phyloP scores from a whole-genome alignment of 805 yeast genomes.

The Ogataea trehalophila region DNA sequence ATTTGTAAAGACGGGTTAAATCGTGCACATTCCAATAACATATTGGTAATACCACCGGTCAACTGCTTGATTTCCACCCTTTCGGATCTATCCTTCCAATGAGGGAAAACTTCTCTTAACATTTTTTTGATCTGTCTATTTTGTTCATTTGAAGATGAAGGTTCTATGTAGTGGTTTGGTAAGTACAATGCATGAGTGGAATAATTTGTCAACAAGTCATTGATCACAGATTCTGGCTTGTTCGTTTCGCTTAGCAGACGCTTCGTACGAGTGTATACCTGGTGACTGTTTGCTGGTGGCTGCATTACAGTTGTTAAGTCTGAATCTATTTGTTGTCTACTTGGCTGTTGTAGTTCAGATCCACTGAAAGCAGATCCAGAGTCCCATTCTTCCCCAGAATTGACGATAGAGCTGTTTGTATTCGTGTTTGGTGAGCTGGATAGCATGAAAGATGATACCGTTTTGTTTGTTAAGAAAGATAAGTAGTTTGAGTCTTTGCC shows the following conservation, averaged over 20 bases:
- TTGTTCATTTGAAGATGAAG: conserved; percentile 25
- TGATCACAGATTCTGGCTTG: conserved; percentile 3
- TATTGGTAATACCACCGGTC: conserved; percentile 63
- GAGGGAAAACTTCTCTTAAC: conserved; percentile 40
- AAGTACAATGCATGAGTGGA: conserved; percentile 46
- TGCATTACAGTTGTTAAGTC: conserved; percentile 7
- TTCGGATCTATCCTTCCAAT: conserved; percentile 21
- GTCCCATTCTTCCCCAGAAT: too few species aligned
- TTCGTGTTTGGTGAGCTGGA: conserved; percentile 7
- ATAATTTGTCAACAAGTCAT: conserved; percentile 24
- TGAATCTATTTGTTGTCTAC: conserved; percentile 13
- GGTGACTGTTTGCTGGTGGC: conserved; percentile 2
- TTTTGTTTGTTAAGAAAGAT: conserved; percentile 22
- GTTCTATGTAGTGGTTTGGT: conserved; percentile 39
- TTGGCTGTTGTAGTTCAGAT: neutral
- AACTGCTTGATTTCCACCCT: conserved; percentile 38
- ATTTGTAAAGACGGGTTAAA: conserved; percentile 5
- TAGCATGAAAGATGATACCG: conserved; percentile 22
- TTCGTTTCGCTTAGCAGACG: neutral
- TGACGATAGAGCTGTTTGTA: neutral
- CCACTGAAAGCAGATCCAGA: too few species aligned
- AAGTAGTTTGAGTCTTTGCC: conserved; percentile 10
- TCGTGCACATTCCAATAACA: conserved; percentile 45
- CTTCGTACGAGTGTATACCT: neutral
- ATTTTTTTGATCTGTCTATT: conserved; percentile 35